Evolutionary conservation across 495 filamentous ascomycete species (phyloP), one percentile per base, ranked within the genome.

Genomic region (Penicillium robsamsonii): DNA sequence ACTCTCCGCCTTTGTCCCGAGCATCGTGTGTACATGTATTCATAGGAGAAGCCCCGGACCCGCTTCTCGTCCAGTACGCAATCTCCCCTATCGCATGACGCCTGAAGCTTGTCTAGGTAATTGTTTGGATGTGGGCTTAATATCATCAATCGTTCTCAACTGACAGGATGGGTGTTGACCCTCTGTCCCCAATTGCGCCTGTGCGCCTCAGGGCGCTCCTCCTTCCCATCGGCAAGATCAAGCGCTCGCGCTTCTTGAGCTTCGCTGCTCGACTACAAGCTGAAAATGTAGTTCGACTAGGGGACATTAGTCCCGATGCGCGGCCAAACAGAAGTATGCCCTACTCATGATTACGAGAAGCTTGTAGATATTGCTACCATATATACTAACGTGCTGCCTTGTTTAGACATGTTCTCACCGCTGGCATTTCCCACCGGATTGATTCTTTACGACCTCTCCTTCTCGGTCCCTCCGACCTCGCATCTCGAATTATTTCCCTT

Each of bases 321-420:
- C 83, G 89, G 49, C 90, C 91, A 57, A 88, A 96, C 72, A 85
- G 91, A 79, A 95, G 91, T 96, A 86, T 63, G 87, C 59, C 29
- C 50, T 60, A 29, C 37, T 30, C 37, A 30, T 42, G 50, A 46
- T 9, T 17, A 8, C 27, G 24, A 46, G 33, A 11, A 38, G 27
- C 2, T 13, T 17, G 7, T 18, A 20, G 7, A 30, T 3, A 13
- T n/a, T 30, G 17, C 9, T 35, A 25, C 4, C n/a, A 10, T 25
- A 11, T 30, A 44, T 58, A 56, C 72, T 80, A 56, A 78, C 56
- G 45, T 60, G 46, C 35, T 57, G n/a, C n/a, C 30, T 57, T 61
- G 54, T 57, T 57, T 66, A 96, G 92, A 91, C 65, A 92, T 96
- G 87, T 96, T 98, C 70, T 95, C 91, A 42, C 94, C 94, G 25